Evolutionary conservation across 2,329 filamentous ascomycete genomes (phyloP).

Genomic region (Botrytis sinoallii): DNA sequence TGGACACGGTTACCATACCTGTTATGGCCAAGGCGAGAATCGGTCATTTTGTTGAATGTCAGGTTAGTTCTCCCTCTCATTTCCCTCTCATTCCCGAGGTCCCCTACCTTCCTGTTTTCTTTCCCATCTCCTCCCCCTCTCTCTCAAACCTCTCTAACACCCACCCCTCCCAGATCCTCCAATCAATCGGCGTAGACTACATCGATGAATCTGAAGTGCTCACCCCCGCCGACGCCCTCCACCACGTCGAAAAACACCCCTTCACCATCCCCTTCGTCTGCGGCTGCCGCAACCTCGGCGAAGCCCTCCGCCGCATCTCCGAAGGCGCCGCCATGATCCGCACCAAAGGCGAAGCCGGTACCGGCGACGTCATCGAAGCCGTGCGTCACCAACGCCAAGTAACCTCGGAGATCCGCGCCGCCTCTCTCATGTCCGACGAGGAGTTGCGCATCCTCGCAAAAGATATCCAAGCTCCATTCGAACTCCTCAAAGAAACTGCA

Average conservation of each 20-base stretch:
- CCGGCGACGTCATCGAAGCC: conserved; percentile 94
- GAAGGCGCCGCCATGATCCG: conserved; percentile 99
- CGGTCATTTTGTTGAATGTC: conserved; percentile 96
- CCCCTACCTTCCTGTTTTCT: too few relatives aligned
- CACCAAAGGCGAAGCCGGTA: conserved; percentile 97
- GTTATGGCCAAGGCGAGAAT: conserved; percentile 99
- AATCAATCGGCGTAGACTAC: conserved; percentile 93
- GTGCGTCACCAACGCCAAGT: conserved; percentile 95
- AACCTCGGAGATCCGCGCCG: conserved; percentile 74
- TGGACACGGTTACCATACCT: conserved; percentile 90
- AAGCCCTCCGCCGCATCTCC: conserved; percentile 83
- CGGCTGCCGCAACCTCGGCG: conserved; percentile 89
- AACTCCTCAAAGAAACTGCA: conserved; percentile 80
- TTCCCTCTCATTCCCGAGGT: neutral
- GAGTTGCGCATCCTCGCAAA: conserved; percentile 78
- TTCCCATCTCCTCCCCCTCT: neutral
- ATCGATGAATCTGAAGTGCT: conserved; percentile 98
- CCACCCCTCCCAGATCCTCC: conserved; percentile 65
- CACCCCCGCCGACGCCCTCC: conserved; percentile 84
- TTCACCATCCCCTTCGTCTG: conserved; percentile 92
- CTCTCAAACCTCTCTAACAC: neutral
- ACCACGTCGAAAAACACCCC: conserved; percentile 85
- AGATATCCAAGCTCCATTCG: conserved; percentile 74
- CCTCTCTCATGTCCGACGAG: conserved; percentile 61
- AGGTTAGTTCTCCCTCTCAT: conserved; percentile 46